These are phyloP conservation scores for Arachis stenosperma DNA, from an alignment of 306 rosid genomes.

Conservation along the genomic window DNA sequence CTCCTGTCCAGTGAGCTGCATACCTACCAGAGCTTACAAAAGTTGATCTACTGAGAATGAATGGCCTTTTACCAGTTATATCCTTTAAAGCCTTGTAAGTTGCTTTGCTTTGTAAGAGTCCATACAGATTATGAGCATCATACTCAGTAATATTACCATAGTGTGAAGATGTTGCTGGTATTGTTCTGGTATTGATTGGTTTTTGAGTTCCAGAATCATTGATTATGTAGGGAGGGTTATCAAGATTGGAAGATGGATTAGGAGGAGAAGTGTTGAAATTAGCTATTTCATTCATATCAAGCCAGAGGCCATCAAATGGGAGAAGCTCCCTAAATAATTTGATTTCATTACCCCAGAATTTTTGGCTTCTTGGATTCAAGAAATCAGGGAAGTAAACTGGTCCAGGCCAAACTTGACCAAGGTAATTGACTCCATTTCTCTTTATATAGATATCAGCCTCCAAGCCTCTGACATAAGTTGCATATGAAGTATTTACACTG, in stretches of 20 bases:
- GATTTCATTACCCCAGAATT: conserved; percentile 73
- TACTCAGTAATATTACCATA: conserved; percentile 73
- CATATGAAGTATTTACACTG: conserved; percentile 60
- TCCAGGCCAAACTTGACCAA: conserved; percentile 94
- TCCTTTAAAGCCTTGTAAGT: conserved; percentile 61
- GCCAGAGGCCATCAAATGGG: conserved; percentile 85
- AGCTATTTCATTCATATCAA: conserved; percentile 89
- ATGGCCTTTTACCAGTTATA: conserved; percentile 82
- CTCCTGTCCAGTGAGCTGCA: conserved; percentile 96
- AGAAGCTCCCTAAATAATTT: conserved; percentile 57
- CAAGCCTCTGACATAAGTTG: conserved; percentile 67
- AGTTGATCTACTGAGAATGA: conserved; percentile 80
- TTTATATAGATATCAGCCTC: conserved; percentile 70
- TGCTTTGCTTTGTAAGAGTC: conserved; percentile 68
- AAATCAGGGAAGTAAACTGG: conserved; percentile 81
- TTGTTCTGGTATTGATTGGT: conserved; percentile 54
- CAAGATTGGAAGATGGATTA: conserved; percentile 60
- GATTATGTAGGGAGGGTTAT: conserved; percentile 80
- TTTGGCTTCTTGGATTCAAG: conserved; percentile 57
- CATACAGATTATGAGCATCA: conserved; percentile 76
- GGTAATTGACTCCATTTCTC: conserved; percentile 65
- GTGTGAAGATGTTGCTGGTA: conserved; percentile 71
- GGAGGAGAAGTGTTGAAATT: conserved; percentile 67
- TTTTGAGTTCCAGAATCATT: conserved; percentile 48
- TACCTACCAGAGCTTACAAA: conserved; percentile 88